Evolutionary conservation across 768 basidiomycete genomes (phyloP).

Genomic region (Calocybe indica): DNA sequence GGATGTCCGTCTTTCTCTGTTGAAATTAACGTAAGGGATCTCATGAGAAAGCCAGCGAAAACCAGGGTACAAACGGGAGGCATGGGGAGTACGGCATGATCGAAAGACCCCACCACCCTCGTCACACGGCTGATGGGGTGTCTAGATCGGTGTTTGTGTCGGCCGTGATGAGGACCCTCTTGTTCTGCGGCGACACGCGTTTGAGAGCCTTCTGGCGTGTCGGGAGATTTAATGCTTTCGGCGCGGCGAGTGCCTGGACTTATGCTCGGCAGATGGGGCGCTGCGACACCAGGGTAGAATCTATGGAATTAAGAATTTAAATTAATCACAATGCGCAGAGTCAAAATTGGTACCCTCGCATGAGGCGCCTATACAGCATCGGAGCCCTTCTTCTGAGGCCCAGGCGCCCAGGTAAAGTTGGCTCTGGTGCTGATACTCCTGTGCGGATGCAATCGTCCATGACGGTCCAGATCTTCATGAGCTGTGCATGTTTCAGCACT

Average conservation of each 20-base stretch:
- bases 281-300: constrained; percentile 44
- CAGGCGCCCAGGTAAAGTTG: constrained; percentile 83
- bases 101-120: constrained; percentile 66
- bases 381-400: constrained; percentile 78
- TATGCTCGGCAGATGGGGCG: constrained; percentile 25
- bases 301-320: constrained; percentile 16
- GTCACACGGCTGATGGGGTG: constrained; percentile 19
- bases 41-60: not conserved
- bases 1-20: constrained; percentile 81
- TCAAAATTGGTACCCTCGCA: constrained; percentile 61
- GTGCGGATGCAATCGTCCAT: constrained; percentile 90
- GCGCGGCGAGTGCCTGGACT: constrained; percentile 18
- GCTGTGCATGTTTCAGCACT: constrained; percentile 25
- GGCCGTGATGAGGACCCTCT: constrained; percentile 1
- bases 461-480: constrained; percentile 77
- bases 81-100: constrained; percentile 77
- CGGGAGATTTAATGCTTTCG: constrained; percentile 15
- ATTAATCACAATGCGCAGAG: not conserved
- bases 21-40: not conserved
- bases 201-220: constrained; percentile 9
- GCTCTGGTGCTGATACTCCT: constrained; percentile 77
- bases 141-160: constrained; percentile 1
- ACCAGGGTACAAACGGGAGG: constrained; percentile 55
- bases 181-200: constrained; percentile 4
- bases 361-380: constrained; percentile 81